These are phyloP conservation scores for Neocatenulostroma microsporum DNA, from an alignment of 2,329 filamentous ascomycete genomes.

Conservation along the genomic window DNA sequence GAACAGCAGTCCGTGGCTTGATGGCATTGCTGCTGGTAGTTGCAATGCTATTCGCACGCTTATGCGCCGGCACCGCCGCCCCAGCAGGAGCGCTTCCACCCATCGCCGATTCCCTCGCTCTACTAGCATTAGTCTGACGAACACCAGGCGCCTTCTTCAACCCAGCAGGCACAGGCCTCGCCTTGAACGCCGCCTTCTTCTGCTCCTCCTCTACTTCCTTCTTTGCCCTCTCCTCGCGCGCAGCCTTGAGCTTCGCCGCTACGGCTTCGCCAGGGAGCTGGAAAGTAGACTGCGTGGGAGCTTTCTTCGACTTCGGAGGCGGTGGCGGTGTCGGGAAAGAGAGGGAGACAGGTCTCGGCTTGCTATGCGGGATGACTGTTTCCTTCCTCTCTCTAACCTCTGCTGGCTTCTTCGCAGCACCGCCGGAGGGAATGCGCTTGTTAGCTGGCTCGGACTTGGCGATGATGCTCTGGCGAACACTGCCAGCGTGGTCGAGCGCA, in stretches of 20 bases:
- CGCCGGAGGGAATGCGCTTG: neutral
- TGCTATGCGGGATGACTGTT: constrained; percentile 31
- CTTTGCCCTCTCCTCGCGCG: constrained; percentile 30
- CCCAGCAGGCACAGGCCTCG: constrained; percentile 35
- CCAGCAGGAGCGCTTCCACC: constrained; percentile 10
- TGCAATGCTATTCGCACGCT: constrained; percentile 20
- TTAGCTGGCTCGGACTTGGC: neutral
- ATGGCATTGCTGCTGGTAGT: constrained; percentile 4
- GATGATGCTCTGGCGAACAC: constrained; percentile 5
- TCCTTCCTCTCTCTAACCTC: constrained; percentile 19
- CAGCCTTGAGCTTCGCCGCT: constrained; percentile 46
- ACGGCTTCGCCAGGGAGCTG: constrained; percentile 47
- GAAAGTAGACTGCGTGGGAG: constrained; percentile 45
- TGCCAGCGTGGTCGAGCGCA: constrained; percentile 12
- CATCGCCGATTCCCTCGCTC: constrained; percentile 35
- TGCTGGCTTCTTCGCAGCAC: constrained; percentile 2
- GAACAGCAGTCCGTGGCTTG: constrained; percentile 9
- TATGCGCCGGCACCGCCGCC: constrained; percentile 6
- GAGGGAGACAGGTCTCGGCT: constrained; percentile 41
- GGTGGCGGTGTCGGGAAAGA: constrained; percentile 42
- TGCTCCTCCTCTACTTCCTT: constrained; percentile 26
- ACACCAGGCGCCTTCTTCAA: constrained; percentile 26
- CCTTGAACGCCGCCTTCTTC: constrained; percentile 40
- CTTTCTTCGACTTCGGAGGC: constrained; percentile 43
- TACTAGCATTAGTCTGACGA: constrained; percentile 40